These are phyloP conservation scores for Gyrodon lividus DNA, from an alignment of 768 basidiomycete genomes.

Conservation along the genomic window DNA sequence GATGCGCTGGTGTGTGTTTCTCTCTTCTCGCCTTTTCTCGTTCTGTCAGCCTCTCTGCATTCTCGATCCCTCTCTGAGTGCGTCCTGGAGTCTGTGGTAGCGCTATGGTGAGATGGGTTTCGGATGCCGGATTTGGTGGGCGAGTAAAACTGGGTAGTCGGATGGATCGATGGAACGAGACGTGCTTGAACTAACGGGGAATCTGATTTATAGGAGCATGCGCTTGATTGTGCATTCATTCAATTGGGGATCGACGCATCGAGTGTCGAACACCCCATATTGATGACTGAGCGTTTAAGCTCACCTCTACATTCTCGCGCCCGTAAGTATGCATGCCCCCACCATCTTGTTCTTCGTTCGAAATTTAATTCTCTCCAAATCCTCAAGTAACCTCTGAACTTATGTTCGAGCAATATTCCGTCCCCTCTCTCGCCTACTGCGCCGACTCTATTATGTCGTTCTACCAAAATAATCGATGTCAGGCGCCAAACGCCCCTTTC, in stretches of 20 bases:
- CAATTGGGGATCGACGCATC: slow-evolving; percentile 79
- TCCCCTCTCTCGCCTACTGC: slow-evolving; percentile 83
- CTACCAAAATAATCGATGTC: slow-evolving; percentile 68
- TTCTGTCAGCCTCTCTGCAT: slow-evolving; percentile 1
- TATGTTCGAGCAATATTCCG: slow-evolving; percentile 90
- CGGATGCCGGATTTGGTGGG: too few relatives aligned
- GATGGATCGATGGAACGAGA: neutral
- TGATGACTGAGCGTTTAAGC: slow-evolving; percentile 91
- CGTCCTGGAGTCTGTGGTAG: too few relatives aligned
- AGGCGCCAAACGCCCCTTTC: slow-evolving; percentile 36
- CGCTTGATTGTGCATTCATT: slow-evolving; percentile 88
- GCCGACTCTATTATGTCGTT: slow-evolving; percentile 93
- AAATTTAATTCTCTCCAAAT: neutral
- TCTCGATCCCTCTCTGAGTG: slow-evolving; percentile 12
- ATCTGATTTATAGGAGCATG: slow-evolving; percentile 74
- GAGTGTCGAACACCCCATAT: slow-evolving; percentile 78
- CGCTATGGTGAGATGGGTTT: too few relatives aligned
- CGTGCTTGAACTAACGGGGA: neutral
- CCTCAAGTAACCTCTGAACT: slow-evolving; percentile 87
- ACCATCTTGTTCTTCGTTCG: neutral
- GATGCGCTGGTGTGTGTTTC: slow-evolving; percentile 79
- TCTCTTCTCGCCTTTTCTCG: neutral
- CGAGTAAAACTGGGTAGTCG: neutral
- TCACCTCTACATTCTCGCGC: slow-evolving; percentile 88
- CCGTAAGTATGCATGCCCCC: slow-evolving; percentile 48